Base-by-base conservation (phyloP, 2,329 filamentous ascomycete species). In the Alternaria gaisen region DNA sequence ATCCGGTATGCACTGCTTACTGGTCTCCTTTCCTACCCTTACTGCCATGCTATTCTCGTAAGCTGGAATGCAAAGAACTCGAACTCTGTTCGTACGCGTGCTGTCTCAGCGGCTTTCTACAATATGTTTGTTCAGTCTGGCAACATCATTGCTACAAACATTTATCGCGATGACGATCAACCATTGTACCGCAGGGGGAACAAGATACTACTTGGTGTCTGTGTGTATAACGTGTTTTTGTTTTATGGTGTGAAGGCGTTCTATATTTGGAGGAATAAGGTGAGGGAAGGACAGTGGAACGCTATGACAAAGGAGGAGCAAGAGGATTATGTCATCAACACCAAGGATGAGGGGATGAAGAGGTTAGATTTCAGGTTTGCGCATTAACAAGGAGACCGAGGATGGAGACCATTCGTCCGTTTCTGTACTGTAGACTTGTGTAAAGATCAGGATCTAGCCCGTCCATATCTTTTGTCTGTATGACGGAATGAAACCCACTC, bases 11-110 rank as follows among this genome's bases (percentile, higher is more conserved):
- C 80, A 0, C 69, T 87, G 0, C 78, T 85, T 7, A 84, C 81
- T 0, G 76, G 83, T 0, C 70, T 87, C 1, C 73, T 86, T 1
- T 83, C 83, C 0, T 86, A 87, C 57, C 86, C 86, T 0, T 88
- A 88, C 68, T 84, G 71, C 47, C 80, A 82, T 50, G 77, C 80
- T 16, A 80, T 80, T 48, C 68, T 77, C 24, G 80, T 80, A 6
- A 76, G 72, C 9, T 80, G 78, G 77, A 74, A 77, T 22, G 76
- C 75, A 1, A 73, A 77, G 14, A 81, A 81, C 56, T 75, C 72
- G 7, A 80, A 80, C 50, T 71, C 74, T 0, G 80, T 82, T 2
- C 72, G 79, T 18, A 77, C 79, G 3, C 71, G 80, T 41, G 76
- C 79, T 5, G 77, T 82, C 3, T 77, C 75, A 1, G 78, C 79